Conservation (phyloP, 345 rosid species). For the Eucalyptus guilfoylei region DNA sequence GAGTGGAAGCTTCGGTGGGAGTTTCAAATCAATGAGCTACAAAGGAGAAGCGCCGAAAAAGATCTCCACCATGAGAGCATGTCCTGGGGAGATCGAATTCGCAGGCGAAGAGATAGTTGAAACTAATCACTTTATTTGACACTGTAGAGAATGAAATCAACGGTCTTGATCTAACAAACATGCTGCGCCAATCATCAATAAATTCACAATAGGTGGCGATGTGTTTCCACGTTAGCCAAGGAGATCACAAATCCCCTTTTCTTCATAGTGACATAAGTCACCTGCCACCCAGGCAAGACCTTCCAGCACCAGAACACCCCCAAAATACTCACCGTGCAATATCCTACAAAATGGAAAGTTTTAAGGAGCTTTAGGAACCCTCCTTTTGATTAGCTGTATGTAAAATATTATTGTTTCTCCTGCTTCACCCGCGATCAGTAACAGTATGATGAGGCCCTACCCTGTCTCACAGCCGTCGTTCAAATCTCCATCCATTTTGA, state of each 20-base stretch:
- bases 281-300: background rate
- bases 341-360: background rate
- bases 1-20: slow-evolving; percentile 5
- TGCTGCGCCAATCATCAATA: background rate
- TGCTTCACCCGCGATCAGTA: background rate
- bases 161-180: background rate
- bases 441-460: background rate
- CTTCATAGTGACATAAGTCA: background rate
- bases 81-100: slow-evolving; percentile 10
- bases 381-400: background rate
- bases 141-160: background rate
- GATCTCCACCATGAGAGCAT: background rate
- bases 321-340: background rate
- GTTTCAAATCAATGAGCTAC: slow-evolving; percentile 7
- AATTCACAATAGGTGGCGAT: background rate
- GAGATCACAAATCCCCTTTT: background rate
- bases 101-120: background rate
- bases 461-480: background rate
- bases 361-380: background rate
- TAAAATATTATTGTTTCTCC: background rate
- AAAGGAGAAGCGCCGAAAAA: background rate
- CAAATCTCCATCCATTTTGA: background rate
- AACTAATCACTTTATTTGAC: background rate
- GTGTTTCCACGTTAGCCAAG: background rate
- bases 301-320: background rate